Evolutionary conservation across 306 rosid genomes (phyloP), one percentile per base, ranked within the genome.

Genomic region (Leucaena leucocephala): DNA sequence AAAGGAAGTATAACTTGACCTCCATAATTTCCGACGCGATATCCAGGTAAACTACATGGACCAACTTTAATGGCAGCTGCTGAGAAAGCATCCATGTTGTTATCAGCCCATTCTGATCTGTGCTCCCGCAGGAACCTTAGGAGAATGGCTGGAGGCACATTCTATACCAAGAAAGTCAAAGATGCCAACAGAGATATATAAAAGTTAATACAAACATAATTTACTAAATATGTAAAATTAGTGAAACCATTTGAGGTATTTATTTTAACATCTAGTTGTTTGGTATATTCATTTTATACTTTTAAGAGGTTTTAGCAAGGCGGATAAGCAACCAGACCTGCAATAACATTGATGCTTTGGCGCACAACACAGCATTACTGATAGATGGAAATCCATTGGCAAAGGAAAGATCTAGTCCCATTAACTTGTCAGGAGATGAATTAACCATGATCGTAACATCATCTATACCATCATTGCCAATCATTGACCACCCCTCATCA

Each of bases 331-430:
- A 10, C 55, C 52, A 19, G 39, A 93, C 98, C 94, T 93, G 97
- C 65, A 93, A 89, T 44, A 93, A 87, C 98, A 93, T 93, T 4
- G 98, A 93, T 75, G 98, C 93, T 89, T 91, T 93, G 74, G 98
- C 97, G 64, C 97, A 89, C 67, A 93, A 82, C 48, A 89, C 88
- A 63, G 94, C 91, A 42, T 86, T 68, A 13, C 73, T 68, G 73
- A 68, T 39, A 13, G 73, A 68, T 10, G 73, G 73, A 68, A 68
- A 68, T 22, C 73, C 73, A 22, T 68, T 68, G n/a, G 73, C 73
- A 68, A 68, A 68, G 35, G 73, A 68, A 68, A 68, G 73, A 68
- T 68, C 73, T 21, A 68, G 33, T 43, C 73, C 73, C 73, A 68
- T 68, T 68, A 78, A 85, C 74, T 88, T 90, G 84, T 86, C 89